Evolutionary conservation across 83 land plant species (phyloP).

Genomic region (Isoetes engelmannii): DNA sequence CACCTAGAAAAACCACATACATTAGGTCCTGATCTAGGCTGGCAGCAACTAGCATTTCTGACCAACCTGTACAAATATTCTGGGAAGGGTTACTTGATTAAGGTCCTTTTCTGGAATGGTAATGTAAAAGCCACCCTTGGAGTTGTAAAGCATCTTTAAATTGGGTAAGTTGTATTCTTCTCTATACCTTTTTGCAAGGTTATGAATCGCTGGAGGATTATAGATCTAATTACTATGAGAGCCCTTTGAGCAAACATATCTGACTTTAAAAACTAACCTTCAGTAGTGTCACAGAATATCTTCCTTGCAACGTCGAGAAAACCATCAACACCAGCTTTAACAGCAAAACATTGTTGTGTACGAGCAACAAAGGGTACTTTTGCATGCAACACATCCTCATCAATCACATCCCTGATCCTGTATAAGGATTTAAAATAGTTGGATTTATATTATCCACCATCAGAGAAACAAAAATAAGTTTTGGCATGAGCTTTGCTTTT

Average conservation of each 20-base stretch:
- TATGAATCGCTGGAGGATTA: constrained; percentile 64
- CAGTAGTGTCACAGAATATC: constrained; percentile 90
- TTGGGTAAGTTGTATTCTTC: constrained; percentile 67
- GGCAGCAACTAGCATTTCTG: too few relatives aligned
- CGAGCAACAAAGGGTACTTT: constrained; percentile 82
- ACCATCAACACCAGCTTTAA: constrained; percentile 88
- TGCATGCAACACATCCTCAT: constrained; percentile 83
- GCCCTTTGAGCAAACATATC: not conserved
- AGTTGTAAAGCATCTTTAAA: constrained; percentile 85
- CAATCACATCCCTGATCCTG: constrained; percentile 75
- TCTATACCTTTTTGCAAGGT: constrained; percentile 74
- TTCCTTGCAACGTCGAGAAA: constrained; percentile 79
- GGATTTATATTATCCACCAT: not conserved
- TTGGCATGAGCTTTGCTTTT: too few relatives aligned
- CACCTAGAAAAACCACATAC: constrained; percentile 42
- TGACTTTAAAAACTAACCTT: constrained; percentile 46
- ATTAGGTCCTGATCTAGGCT: not conserved
- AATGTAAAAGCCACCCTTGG: constrained; percentile 80
- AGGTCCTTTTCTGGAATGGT: constrained; percentile 71
- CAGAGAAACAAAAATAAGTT: not conserved
- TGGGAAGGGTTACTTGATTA: constrained; percentile 54
- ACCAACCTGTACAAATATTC: constrained; percentile 75
- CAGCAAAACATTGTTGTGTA: constrained; percentile 97
- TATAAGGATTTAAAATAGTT: not conserved
- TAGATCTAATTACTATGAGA: not conserved